These are phyloP conservation scores for Trichoderma sp. DNA, from an alignment of 2,329 filamentous ascomycete species.

Conservation along the genomic window DNA sequence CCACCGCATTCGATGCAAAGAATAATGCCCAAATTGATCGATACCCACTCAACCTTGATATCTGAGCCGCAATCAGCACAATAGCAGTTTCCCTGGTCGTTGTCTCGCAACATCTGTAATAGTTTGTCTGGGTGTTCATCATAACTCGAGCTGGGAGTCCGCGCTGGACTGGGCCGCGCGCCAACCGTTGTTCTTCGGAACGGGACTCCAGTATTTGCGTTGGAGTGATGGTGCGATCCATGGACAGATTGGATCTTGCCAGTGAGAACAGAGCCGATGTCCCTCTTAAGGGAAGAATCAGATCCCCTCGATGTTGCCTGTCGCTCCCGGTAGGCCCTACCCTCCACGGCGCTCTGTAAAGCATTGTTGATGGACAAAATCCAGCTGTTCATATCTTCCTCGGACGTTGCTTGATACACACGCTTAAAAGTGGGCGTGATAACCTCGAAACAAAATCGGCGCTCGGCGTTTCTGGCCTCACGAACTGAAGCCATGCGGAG, in stretches of 20 bases:
- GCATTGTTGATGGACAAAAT: conserved; percentile 96
- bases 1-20: conserved; percentile 98
- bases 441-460: conserved; percentile 96
- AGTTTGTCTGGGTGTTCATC: conserved; percentile 84
- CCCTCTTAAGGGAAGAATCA: conserved; percentile 65
- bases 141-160: conserved; percentile 66
- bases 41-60: conserved; percentile 96
- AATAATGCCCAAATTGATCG: conserved; percentile 93
- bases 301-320: conserved; percentile 38
- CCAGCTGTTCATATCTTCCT: conserved; percentile 98
- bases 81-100: conserved; percentile 87
- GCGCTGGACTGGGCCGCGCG: conserved; percentile 70
- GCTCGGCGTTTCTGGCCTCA: conserved; percentile 89
- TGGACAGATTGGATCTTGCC: conserved; percentile 80
- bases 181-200: conserved; percentile 87
- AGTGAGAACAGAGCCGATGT: conserved; percentile 89
- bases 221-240: conserved; percentile 49
- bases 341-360: conserved; percentile 90
- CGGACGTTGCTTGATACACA: conserved; percentile 95
- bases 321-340: conserved; percentile 59
- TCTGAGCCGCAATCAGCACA: conserved; percentile 93
- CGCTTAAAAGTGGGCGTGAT: conserved; percentile 95
- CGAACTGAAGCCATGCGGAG: conserved; percentile 94
- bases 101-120: conserved; percentile 80
- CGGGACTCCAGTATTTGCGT: conserved; percentile 54